These are phyloP conservation scores for Aureobasidium pullulans DNA, from an alignment of 2,329 filamentous ascomycete genomes.

Conservation along the genomic window DNA sequence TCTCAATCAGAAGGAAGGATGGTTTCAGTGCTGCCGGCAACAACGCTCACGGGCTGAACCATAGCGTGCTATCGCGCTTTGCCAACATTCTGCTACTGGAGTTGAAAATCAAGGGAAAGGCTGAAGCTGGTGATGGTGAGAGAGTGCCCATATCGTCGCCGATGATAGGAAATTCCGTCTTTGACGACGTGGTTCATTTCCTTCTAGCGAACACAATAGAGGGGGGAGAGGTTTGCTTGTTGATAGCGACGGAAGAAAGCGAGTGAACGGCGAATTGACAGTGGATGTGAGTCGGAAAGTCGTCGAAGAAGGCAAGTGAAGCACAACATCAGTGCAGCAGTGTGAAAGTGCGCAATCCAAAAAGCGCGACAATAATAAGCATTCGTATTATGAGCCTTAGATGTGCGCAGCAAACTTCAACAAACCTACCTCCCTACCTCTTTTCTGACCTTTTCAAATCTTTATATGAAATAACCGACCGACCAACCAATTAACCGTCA, in stretches of 20 bases:
- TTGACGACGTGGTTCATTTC: too few relatives aligned
- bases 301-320: neutral
- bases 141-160: neutral
- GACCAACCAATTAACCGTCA: neutral
- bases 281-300: neutral
- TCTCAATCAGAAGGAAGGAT: neutral
- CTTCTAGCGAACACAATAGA: too few relatives aligned
- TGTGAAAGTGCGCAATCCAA: neutral
- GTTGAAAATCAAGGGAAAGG: neutral
- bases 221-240: neutral
- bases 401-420: neutral
- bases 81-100: constrained; percentile 11
- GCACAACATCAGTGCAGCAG: neutral
- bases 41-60: neutral
- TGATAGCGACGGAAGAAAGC: too few relatives aligned
- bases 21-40: neutral
- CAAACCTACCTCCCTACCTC: neutral
- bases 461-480: neutral
- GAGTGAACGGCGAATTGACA: neutral
- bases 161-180: neutral
- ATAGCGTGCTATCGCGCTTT: constrained; percentile 7
- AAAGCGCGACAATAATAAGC: neutral
- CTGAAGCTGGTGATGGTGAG: neutral
- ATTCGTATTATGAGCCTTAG: neutral
- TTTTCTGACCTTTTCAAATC: neutral